Percentiles rank a stretch among this genome's conserved stretches.
Conservation (phyloP, 225 moss, liverwort and hornwort species). For the Climacium dendroides region DNA sequence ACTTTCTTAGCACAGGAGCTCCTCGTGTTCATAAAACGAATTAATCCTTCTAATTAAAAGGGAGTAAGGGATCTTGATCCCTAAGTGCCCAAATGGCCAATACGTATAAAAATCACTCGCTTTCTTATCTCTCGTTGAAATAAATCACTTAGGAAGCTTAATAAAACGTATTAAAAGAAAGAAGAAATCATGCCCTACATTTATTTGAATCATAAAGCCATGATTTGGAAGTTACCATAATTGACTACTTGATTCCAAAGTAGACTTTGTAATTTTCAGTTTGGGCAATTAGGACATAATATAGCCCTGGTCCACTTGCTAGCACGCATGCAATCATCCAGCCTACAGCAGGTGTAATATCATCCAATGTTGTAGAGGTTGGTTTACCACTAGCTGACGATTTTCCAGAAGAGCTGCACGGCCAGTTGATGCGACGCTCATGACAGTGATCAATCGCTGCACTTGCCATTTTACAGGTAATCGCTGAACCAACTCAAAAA, state of each 20-base stretch:
- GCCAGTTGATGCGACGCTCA: slow-evolving; percentile 45
- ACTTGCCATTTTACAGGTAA: slow-evolving; percentile 53
- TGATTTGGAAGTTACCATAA: background rate
- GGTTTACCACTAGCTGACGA: slow-evolving; percentile 35
- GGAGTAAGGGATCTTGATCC: background rate
- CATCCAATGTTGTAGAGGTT: background rate
- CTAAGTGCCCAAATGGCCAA: background rate
- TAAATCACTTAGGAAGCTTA: background rate
- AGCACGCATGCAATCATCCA: background rate
- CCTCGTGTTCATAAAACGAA: background rate
- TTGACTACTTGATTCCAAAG: background rate
- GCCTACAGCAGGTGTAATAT: background rate
- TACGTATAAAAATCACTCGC: too few relatives aligned
- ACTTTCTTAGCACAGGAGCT: background rate
- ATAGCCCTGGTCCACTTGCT: background rate
- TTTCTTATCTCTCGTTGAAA: background rate
- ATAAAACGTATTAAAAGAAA: background rate
- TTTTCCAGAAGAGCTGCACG: slow-evolving; percentile 58
- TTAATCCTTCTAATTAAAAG: background rate
- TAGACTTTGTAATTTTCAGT: background rate
- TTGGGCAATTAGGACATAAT: background rate
- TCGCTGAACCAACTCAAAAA: slow-evolving; percentile 54
- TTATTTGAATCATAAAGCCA: background rate
- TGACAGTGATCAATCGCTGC: slow-evolving; percentile 48
- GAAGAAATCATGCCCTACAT: background rate